Conservation (phyloP, 768 basidiomycete species). For the Tricholoma flavovirens region DNA sequence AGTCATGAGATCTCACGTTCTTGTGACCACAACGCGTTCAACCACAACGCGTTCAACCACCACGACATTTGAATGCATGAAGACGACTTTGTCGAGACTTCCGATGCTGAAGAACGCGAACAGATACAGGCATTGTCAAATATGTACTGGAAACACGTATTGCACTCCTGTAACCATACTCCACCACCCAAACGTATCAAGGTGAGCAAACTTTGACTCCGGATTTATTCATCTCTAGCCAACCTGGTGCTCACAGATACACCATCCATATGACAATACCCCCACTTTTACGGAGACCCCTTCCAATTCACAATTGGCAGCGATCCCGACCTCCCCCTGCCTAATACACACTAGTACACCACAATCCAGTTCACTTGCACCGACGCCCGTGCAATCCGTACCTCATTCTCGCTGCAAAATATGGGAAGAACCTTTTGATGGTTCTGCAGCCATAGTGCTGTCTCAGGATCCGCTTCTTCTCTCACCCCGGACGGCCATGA, state of each 20-base stretch:
- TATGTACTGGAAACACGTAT: background rate
- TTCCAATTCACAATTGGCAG: background rate
- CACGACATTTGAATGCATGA: constrained; percentile 21
- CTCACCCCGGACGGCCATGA: too few relatives aligned
- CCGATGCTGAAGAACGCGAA: constrained; percentile 57
- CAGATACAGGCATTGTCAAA: constrained; percentile 22
- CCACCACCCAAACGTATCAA: constrained; percentile 21
- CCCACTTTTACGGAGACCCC: background rate
- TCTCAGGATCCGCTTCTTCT: too few relatives aligned
- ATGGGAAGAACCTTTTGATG: too few relatives aligned
- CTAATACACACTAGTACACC: background rate
- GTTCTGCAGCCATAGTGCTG: too few relatives aligned
- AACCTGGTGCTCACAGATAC: background rate
- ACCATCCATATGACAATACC: background rate
- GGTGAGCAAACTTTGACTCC: constrained; percentile 2
- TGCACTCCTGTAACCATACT: background rate
- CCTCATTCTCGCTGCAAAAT: too few relatives aligned
- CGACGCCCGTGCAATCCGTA: too few relatives aligned
- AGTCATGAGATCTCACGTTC: too few relatives aligned
- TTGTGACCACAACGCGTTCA: background rate
- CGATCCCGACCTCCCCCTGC: background rate
- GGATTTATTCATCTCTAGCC: background rate
- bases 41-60: background rate
- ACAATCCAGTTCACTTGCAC: constrained; percentile 6
- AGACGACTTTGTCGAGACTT: constrained; percentile 54